Evolutionary conservation across 2,329 filamentous ascomycete genomes (phyloP).

Genomic region (Xylariaceae sp.): DNA sequence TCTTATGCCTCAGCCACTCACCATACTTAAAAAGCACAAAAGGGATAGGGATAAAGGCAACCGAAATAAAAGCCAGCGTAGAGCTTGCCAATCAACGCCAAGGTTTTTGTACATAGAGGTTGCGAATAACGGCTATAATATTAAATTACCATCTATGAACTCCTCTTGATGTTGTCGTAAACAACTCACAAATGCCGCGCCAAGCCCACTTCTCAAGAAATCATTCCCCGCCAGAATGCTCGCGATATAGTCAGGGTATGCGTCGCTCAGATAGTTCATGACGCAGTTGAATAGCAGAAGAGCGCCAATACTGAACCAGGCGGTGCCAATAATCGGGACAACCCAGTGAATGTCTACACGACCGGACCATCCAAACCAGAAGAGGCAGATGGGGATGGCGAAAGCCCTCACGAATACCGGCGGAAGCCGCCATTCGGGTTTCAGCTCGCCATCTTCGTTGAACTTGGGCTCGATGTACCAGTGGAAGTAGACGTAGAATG

Average conservation of each 20-base stretch:
- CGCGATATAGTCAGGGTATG: conserved; percentile 31
- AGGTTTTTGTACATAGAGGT: conserved; percentile 29
- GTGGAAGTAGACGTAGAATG: conserved; percentile 68
- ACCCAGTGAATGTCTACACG: conserved; percentile 60
- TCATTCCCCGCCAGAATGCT: conserved; percentile 35
- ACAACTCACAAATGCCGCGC: conserved; percentile 29
- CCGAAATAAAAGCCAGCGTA: conserved; percentile 29
- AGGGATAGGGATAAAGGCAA: conserved; percentile 34
- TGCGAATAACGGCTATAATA: conserved; percentile 30
- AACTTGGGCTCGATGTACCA: conserved; percentile 69
- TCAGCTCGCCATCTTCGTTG: conserved; percentile 58
- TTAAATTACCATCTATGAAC: background rate
- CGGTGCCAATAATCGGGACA: conserved; percentile 58
- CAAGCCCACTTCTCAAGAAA: conserved; percentile 30
- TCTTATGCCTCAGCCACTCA: conserved; percentile 31
- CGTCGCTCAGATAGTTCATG: conserved; percentile 35
- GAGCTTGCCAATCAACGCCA: conserved; percentile 34
- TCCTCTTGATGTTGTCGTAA: background rate
- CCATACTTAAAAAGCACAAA: conserved; percentile 33
- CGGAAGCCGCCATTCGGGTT: conserved; percentile 72
- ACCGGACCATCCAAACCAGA: conserved; percentile 65
- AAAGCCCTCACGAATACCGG: conserved; percentile 63
- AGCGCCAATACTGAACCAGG: conserved; percentile 46
- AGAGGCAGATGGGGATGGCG: conserved; percentile 59
- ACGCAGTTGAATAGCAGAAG: conserved; percentile 36